Conservation (phyloP, 768 basidiomycete genomes). For the Glaciozyma martinii region DNA sequence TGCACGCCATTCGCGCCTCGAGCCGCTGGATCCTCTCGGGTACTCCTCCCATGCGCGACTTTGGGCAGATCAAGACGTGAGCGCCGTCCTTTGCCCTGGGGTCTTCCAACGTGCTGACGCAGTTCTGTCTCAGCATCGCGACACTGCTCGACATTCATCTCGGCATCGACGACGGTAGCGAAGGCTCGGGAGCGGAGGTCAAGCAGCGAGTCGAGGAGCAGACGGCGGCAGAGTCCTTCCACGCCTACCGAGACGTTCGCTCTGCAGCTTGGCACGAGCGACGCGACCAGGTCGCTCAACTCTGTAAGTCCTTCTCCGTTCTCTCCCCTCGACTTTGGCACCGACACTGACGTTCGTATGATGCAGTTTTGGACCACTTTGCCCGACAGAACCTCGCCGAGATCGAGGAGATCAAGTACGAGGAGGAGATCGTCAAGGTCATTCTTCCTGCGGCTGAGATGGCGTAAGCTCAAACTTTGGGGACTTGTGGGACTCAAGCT, state of each 20-base stretch:
- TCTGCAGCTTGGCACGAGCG: slow-evolving; percentile 86
- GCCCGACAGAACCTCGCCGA: slow-evolving; percentile 77
- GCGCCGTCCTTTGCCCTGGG: slow-evolving; percentile 47
- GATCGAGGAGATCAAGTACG: slow-evolving; percentile 87
- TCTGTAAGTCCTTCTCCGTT: slow-evolving; percentile 42
- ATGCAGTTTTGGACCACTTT: slow-evolving; percentile 37
- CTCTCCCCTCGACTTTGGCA: neutral
- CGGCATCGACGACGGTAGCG: slow-evolving; percentile 79
- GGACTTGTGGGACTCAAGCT: neutral
- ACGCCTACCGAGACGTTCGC: slow-evolving; percentile 91
- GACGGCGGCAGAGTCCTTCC: slow-evolving; percentile 86
- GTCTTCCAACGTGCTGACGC: neutral
- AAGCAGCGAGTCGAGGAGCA: slow-evolving; percentile 76
- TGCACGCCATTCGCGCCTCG: slow-evolving; percentile 65
- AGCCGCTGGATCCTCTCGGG: slow-evolving; percentile 94
- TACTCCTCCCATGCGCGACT: slow-evolving; percentile 86
- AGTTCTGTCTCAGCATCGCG: slow-evolving; percentile 17
- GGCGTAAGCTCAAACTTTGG: slow-evolving; percentile 43
- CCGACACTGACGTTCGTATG: neutral
- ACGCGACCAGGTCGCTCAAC: slow-evolving; percentile 70
- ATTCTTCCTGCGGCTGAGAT: slow-evolving; percentile 72
- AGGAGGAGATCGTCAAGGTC: slow-evolving; percentile 54
- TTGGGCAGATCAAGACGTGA: slow-evolving; percentile 71
- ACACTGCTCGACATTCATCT: slow-evolving; percentile 70
- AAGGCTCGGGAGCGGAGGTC: slow-evolving; percentile 46